Base-by-base conservation (phyloP, 164 flowering plant genomes). In the Nelumbo lutea region DNA sequence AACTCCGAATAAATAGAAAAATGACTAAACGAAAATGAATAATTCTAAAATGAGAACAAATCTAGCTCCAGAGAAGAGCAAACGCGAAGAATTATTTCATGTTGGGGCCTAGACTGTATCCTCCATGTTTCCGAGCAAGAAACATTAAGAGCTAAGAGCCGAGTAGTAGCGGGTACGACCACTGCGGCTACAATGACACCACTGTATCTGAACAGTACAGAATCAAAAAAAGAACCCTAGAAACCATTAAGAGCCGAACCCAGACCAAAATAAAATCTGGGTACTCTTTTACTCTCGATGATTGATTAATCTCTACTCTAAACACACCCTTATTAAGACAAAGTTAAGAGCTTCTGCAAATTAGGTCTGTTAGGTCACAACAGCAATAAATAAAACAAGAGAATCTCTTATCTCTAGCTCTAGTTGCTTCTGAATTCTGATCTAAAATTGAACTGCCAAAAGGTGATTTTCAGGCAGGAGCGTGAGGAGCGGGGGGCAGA, bases 401-500 rank as follows among this genome's bases (percentile, higher is more conserved):
- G 9, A 46, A 70, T 68, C 70, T 69, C 59, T 67, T 9, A 27
- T 42, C 27, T 27, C 27, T 27, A 27, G 27, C 9, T 64, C 42
- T 40, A 42, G 68, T 50, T 68, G 67, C 61, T 64, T 56, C 74
- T 75, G 73, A 77, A 77, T 64, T 56, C 74, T 75, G 73, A 77
- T 80, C 61, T 53, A 47, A 65, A 62, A 47, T 27, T 64, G 72
- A 63, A 61, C 77, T 73, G 77, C 27, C 27, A 63, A 76, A 76
- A 74, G 70, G 60, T 45, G 64, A 58, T 56, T 64, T 50, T 60
- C 52, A 62, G 69, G 48, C 48, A 27, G 79, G 79, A 75, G 82
- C 78, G 80, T 64, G 46, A 61, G 75, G 79, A 73, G 75, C 71
- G 70, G 74, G 71, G 59, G 79, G 73, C 53, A 72, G 55, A 62